Evolutionary conservation across 768 basidiomycete species (phyloP).

Genomic region (Leucocoprinus leucothites): DNA sequence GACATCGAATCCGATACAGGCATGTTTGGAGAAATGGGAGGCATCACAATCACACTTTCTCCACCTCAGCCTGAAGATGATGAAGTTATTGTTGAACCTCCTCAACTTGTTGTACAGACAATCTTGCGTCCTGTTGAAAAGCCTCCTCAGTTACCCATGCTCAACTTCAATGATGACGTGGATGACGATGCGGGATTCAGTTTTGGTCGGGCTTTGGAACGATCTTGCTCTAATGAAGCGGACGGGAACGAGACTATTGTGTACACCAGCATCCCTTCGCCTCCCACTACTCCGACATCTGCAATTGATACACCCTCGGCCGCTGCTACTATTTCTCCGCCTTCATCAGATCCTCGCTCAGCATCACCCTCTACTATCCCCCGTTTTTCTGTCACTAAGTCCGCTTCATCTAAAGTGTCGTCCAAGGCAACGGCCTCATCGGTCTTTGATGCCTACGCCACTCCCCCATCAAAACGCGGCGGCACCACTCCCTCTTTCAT

Average conservation of each 20-base stretch:
- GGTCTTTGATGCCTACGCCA: conserved; percentile 35
- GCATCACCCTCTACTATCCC: conserved; percentile 51
- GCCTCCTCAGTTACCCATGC: conserved; percentile 30
- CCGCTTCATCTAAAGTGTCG: conserved; percentile 24
- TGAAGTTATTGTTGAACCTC: conserved; percentile 22
- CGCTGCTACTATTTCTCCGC: conserved; percentile 10
- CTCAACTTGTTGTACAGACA: conserved; percentile 25
- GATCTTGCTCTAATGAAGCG: conserved; percentile 10
- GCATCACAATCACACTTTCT: conserved; percentile 73
- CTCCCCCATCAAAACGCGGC: conserved; percentile 53
- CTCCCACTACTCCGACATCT: too few relatives aligned
- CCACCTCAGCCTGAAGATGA: conserved; percentile 47
- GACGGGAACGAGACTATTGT: conserved; percentile 15
- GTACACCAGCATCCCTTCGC: conserved; percentile 2
- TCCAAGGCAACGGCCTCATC: conserved; percentile 10
- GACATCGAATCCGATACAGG: conserved; percentile 42
- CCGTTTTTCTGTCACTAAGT: conserved; percentile 33
- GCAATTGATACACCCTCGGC: too few relatives aligned
- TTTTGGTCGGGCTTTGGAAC: conserved; percentile 26
- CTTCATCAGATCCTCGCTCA: conserved; percentile 24
- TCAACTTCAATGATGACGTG: conserved; percentile 31
- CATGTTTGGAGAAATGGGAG: conserved; percentile 61
- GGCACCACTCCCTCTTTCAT: conserved; percentile 52
- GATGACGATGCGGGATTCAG: conserved; percentile 31
- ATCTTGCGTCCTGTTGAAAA: conserved; percentile 19